Percentiles rank a stretch among this genome's conserved stretches.
phyloP scores from a whole-genome alignment of 2,329 filamentous ascomycete species.

The Colletotrichum filicis region DNA sequence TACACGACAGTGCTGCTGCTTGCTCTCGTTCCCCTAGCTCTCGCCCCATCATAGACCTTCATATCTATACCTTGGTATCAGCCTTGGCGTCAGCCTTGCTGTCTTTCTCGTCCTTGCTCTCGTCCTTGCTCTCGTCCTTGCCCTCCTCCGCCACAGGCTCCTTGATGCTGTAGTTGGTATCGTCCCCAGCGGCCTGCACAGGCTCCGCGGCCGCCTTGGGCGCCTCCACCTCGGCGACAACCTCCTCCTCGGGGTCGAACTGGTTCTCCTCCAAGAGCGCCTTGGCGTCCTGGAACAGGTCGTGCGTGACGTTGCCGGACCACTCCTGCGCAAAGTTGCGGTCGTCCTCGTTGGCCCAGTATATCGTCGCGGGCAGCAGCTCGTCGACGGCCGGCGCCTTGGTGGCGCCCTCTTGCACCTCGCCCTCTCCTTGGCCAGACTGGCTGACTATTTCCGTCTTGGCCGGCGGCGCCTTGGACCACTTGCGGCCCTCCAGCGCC shows the following conservation, averaged over 20 bases:
- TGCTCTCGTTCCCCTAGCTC: background rate
- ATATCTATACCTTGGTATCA: background rate
- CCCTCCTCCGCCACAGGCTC: constrained; percentile 39
- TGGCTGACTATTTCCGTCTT: background rate
- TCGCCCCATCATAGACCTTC: background rate
- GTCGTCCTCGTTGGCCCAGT: constrained; percentile 62
- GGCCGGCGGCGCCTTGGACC: constrained; percentile 22
- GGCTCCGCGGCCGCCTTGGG: constrained; percentile 19
- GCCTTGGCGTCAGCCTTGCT: constrained; percentile 20
- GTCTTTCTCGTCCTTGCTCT: constrained; percentile 1
- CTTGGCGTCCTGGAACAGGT: constrained; percentile 43
- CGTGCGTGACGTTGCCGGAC: constrained; percentile 65
- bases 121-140: background rate
- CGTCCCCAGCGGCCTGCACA: background rate
- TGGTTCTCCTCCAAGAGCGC: constrained; percentile 1
- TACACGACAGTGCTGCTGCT: background rate
- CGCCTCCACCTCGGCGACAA: constrained; percentile 23
- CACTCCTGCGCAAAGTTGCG: constrained; percentile 58
- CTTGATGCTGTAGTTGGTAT: constrained; percentile 25
- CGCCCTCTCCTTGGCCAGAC: constrained; percentile 30
- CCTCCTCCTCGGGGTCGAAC: constrained; percentile 5
- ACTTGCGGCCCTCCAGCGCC: constrained; percentile 14
- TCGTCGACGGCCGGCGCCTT: constrained; percentile 19
- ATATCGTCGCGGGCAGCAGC: constrained; percentile 57
- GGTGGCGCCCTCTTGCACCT: constrained; percentile 3